Conservation (phyloP, 75 land plant genomes). For the Gnetum montanum region DNA sequence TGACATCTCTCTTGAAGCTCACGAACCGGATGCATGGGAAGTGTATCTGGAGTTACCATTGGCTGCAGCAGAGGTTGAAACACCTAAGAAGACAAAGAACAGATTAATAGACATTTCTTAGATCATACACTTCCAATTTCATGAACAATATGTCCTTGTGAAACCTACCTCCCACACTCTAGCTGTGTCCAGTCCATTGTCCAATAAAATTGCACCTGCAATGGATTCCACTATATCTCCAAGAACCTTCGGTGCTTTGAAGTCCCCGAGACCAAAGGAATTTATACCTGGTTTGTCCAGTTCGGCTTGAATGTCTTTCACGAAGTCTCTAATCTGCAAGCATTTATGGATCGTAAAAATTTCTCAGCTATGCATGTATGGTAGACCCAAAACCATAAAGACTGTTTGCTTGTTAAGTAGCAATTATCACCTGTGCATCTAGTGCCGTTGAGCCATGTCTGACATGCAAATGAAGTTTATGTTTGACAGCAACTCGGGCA, state of each 20-base stretch:
- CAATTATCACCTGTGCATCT: conserved; percentile 69
- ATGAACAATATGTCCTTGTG: no score
- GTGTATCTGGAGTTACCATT: conserved; percentile 58
- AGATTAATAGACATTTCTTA: no score
- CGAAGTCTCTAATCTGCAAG: conserved; percentile 92
- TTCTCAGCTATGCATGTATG: no score
- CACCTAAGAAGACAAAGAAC: no score
- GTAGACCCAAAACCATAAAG: no score
- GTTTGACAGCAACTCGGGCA: conserved; percentile 96
- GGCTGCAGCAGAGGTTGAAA: conserved; percentile 54
- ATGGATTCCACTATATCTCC: conserved; percentile 85
- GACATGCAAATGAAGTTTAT: conserved; percentile 80
- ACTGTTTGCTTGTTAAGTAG: no score
- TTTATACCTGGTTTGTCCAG: neutral
- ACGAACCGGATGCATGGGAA: conserved; percentile 46
- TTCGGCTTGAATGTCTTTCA: conserved; percentile 50
- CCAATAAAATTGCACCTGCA: conserved; percentile 86
- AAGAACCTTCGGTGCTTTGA: conserved; percentile 38
- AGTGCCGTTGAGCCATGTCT: conserved; percentile 96
- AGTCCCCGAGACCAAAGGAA: neutral
- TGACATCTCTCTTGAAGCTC: conserved; percentile 55
- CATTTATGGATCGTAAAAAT: no score
- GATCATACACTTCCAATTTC: no score
- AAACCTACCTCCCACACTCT: conserved; percentile 63
- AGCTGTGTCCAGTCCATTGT: conserved; percentile 45